These are phyloP conservation scores for Beauveria sp. DNA, from an alignment of 2,329 filamentous ascomycete species.

Conservation along the genomic window DNA sequence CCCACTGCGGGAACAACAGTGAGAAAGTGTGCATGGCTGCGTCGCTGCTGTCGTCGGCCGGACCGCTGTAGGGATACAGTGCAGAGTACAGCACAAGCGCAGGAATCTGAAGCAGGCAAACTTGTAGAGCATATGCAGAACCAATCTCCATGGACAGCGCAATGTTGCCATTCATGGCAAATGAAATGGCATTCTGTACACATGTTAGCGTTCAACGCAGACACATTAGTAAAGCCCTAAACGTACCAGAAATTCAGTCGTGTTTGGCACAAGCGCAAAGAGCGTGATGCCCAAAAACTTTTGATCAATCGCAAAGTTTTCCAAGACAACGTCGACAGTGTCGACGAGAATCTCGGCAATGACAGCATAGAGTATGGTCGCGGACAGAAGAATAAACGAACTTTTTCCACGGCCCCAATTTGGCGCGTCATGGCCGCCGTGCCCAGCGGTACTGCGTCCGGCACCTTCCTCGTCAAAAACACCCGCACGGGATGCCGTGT, in stretches of 20 bases:
- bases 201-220: slow-evolving; percentile 6
- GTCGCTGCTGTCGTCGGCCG: slow-evolving; percentile 27
- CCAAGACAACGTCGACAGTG: slow-evolving; percentile 91
- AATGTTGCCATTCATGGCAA: slow-evolving; percentile 99
- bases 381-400: slow-evolving; percentile 76
- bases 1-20: slow-evolving; percentile 96
- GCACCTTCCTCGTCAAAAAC: slow-evolving; percentile 38
- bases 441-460: slow-evolving; percentile 25
- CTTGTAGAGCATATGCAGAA: slow-evolving; percentile 91
- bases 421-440: slow-evolving; percentile 89
- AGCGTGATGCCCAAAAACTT: slow-evolving; percentile 96
- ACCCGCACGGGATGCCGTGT: slow-evolving; percentile 23
- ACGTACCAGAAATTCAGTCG: slow-evolving; percentile 87
- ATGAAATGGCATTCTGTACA: slow-evolving; percentile 84
- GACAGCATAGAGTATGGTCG: slow-evolving; percentile 88
- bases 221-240: neutral
- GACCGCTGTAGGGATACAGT: slow-evolving; percentile 46
- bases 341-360: slow-evolving; percentile 96
- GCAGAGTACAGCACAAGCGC: slow-evolving; percentile 89
- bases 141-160: slow-evolving; percentile 98
- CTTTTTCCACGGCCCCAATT: slow-evolving; percentile 96
- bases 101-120: slow-evolving; percentile 89
- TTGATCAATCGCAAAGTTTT: slow-evolving; percentile 85
- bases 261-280: slow-evolving; percentile 95
- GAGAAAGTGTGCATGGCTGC: slow-evolving; percentile 61